These are phyloP conservation scores for Beauveria medogensis DNA, from an alignment of 2,329 filamentous ascomycete genomes.

Conservation along the genomic window DNA sequence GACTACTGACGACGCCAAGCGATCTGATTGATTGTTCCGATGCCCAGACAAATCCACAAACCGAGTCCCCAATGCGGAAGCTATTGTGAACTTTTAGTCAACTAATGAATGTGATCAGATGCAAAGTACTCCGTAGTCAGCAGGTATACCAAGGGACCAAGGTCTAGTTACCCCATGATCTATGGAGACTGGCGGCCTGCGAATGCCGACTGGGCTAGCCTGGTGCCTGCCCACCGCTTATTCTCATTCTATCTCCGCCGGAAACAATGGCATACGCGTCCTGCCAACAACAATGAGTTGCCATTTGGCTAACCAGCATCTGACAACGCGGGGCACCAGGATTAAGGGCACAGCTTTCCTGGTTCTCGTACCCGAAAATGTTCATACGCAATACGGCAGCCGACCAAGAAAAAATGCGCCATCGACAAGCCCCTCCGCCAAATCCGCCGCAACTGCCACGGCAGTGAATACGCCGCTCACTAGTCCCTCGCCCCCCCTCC, in stretches of 20 bases:
- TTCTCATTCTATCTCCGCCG: slow-evolving; percentile 4
- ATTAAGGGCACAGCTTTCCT: not conserved
- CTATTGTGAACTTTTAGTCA: not conserved
- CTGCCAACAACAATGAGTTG: not conserved
- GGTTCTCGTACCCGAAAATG: not conserved
- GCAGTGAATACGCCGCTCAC: not conserved
- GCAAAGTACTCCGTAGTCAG: not conserved
- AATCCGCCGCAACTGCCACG: not conserved
- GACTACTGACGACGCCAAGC: slow-evolving; percentile 1
- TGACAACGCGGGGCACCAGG: not conserved
- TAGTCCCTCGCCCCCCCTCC: not conserved
- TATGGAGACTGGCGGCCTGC: not conserved
- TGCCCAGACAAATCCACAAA: not conserved
- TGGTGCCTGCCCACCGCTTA: not conserved
- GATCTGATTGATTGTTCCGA: not conserved
- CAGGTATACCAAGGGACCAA: no score
- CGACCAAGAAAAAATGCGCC: not conserved
- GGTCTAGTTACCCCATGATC: not conserved
- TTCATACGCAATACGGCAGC: not conserved
- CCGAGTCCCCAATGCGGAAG: not conserved
- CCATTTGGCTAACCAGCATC: not conserved
- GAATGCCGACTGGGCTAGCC: not conserved
- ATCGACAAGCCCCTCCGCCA: not conserved
- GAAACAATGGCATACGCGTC: not conserved
- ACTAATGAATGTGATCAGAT: not conserved